Conservation (phyloP, 2,329 filamentous ascomycete genomes). For the Endothia cerciana region DNA sequence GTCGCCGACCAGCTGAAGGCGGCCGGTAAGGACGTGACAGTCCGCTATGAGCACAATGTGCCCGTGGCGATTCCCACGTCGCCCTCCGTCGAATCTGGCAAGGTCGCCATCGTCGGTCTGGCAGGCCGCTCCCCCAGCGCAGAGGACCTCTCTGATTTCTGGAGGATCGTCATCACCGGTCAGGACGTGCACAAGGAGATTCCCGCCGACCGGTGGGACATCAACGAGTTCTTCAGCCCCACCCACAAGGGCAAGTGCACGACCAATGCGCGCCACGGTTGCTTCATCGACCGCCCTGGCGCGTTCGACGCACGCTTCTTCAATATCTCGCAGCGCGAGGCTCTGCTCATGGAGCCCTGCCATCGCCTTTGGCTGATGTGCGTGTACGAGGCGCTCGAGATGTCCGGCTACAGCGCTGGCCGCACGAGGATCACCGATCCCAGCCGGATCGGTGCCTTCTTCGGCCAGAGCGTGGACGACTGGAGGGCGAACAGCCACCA, state of each 20-base stretch:
- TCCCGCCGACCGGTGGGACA: constrained; percentile 24
- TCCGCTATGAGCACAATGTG: constrained; percentile 18
- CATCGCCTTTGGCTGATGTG: constrained; percentile 44
- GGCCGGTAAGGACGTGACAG: constrained; percentile 20
- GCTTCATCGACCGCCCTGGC: constrained; percentile 34
- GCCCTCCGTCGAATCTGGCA: constrained; percentile 12
- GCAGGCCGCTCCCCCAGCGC: constrained; percentile 41
- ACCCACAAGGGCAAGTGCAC: constrained; percentile 25
- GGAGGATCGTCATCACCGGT: constrained; percentile 30
- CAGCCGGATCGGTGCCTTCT: constrained; percentile 40
- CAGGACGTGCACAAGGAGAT: constrained; percentile 28
- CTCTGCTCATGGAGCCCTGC: constrained; percentile 44
- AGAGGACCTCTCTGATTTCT: constrained; percentile 30
- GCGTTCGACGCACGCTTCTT: constrained; percentile 48
- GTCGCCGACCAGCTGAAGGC: constrained; percentile 23
- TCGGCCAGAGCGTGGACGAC: constrained; percentile 37
- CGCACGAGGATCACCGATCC: constrained; percentile 16
- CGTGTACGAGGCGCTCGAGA: constrained; percentile 46
- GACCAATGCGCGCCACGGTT: constrained; percentile 20
- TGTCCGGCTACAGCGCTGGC: constrained; percentile 31
- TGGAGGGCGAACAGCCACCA: constrained; percentile 21
- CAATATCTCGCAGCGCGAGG: constrained; percentile 42
- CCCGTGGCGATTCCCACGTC: constrained; percentile 9
- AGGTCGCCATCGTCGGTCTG: constrained; percentile 45
- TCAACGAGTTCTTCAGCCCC: constrained; percentile 24